These are phyloP conservation scores for Sophora flavescens DNA, from an alignment of 306 rosid species.

Conservation along the genomic window DNA sequence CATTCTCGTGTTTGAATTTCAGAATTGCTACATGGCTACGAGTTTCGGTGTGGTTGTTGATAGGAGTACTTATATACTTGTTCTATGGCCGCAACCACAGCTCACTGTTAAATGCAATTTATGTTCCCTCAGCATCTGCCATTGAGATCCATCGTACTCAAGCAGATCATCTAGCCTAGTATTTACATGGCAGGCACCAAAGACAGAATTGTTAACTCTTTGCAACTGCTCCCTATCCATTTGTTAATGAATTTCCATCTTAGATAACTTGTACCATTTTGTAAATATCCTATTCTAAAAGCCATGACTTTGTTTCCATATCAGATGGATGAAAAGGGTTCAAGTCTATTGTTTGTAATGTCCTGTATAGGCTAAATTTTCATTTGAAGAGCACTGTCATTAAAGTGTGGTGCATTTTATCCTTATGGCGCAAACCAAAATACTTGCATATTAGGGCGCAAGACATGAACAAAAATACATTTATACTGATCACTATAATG, in stretches of 20 bases:
- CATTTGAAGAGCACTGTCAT: background rate
- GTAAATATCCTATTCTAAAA: constrained; percentile 33
- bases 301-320: background rate
- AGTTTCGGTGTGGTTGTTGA: constrained; percentile 62
- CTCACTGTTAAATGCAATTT: constrained; percentile 65
- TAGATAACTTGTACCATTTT: constrained; percentile 33
- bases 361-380: background rate
- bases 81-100: constrained; percentile 75
- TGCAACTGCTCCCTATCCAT: constrained; percentile 10
- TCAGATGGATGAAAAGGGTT: constrained; percentile 3
- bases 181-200: constrained; percentile 4
- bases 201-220: background rate
- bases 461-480: too few species aligned
- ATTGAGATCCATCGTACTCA: constrained; percentile 56
- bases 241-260: constrained; percentile 17
- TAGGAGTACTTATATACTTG: constrained; percentile 62
- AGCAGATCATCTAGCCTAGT: constrained; percentile 48
- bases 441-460: too few species aligned
- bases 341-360: constrained; percentile 10
- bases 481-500: too few species aligned
- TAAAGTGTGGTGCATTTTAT: too few species aligned
- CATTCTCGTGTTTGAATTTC: constrained; percentile 38
- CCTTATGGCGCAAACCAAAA: too few species aligned
- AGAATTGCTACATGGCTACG: constrained; percentile 72
- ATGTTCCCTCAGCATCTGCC: constrained; percentile 63